These are phyloP conservation scores for Kodamaea anthophila DNA, from an alignment of 1,139 yeast species.

Conservation along the genomic window DNA sequence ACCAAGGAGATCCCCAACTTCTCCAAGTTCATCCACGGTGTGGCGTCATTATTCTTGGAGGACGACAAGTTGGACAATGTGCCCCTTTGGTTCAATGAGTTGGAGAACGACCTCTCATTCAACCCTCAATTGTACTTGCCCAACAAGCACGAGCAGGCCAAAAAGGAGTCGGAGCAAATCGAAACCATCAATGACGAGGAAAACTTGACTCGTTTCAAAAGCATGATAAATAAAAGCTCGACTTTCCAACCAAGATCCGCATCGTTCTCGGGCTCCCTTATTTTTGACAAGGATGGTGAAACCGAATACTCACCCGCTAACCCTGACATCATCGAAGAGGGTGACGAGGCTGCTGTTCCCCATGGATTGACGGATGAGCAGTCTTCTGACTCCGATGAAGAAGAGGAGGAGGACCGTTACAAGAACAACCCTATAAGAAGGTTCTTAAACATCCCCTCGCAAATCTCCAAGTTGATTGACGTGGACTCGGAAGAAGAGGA, in stretches of 20 bases:
- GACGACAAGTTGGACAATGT: constrained; percentile 84
- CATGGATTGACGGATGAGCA: constrained; percentile 19
- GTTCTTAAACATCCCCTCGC: constrained; percentile 23
- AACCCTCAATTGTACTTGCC: constrained; percentile 14
- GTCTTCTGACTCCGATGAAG: constrained; percentile 37
- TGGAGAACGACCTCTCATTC: constrained; percentile 45
- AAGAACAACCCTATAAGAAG: constrained; percentile 16
- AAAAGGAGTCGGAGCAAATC: constrained; percentile 71
- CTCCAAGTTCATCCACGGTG: constrained; percentile 86
- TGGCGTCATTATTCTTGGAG: constrained; percentile 80
- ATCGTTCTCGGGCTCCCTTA: constrained; percentile 37
- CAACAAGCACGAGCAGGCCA: constrained; percentile 35
- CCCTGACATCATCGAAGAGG: constrained; percentile 12
- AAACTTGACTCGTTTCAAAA: constrained; percentile 39
- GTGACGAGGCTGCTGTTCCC: constrained; percentile 3
- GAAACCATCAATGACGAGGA: constrained; percentile 50
- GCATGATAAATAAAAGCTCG: constrained; percentile 30
- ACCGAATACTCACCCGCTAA: constrained; percentile 9
- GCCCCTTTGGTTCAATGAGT: constrained; percentile 92
- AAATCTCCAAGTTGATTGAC: constrained; percentile 41
- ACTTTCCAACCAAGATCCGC: constrained; percentile 34
- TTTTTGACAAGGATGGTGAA: constrained; percentile 12
- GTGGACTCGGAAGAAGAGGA: constrained; percentile 86
- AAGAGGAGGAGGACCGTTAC: constrained; percentile 32
- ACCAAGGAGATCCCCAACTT: constrained; percentile 90